Base-by-base conservation (phyloP, 2,329 filamentous ascomycete species). In the Aspergillus ustus region DNA sequence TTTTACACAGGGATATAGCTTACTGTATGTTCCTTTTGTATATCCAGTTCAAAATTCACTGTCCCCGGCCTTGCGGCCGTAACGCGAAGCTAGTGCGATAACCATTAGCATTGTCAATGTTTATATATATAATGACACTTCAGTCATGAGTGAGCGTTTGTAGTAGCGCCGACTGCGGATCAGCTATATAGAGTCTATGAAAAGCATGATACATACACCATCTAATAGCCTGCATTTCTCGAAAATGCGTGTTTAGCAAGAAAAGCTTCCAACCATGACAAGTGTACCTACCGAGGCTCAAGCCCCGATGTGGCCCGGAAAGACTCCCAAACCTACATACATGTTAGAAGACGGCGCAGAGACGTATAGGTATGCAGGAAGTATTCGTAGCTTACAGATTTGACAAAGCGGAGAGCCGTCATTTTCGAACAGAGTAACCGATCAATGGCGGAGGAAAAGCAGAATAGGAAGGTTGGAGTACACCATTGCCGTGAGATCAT, bases 241-340 rank as follows among this genome's bases (percentile, higher is more conserved):
- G 17, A 40, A 59, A 22, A 49, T 43, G 46, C 34, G n/a, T 28
- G 13, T 52, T 67, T 37, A 68, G 63, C 54, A 45, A 57, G 25
- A 4, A 25, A 25, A 25, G 25, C 25, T 45, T n/a, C 37, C 53
- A 34, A 31, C 13, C 28, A 19, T 49, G 20, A 46, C 43, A 29
- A 3, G 17, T 52, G 17, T 62, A 67, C 77, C 69, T 81, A 96
- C 93, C 91, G 91, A 75, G 92, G 92, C 77, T 97, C 94, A 20
- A 98, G 80, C 7, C 93, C 93, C 5, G 93, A 97, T 66, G 92
- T 91, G 67, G 86, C 85, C 80, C 91, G 87, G 77, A 97, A 97
- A 2, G 91, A 93, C 75, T 91, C 90, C 82, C 92, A 85, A 51
- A 96, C 92, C 92, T 95, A 44, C 52, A 25, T 25, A 57, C 57